These are phyloP conservation scores for Quercus wislizeni DNA, from an alignment of 306 rosid species.

Conservation along the genomic window DNA sequence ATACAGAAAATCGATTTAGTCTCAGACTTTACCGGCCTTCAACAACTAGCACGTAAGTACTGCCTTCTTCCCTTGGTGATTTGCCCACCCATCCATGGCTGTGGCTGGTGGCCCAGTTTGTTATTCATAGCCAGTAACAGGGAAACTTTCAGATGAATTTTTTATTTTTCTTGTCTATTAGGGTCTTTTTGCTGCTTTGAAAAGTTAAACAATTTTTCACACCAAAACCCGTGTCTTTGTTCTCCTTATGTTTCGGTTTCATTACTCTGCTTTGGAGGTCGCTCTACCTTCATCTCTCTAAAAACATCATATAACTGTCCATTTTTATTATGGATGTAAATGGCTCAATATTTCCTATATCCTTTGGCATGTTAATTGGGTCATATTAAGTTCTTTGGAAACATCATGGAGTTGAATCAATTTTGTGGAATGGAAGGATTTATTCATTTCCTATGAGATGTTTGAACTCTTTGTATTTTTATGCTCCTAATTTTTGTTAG, in stretches of 20 bases:
- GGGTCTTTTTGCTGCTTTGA: neutral
- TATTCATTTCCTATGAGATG: neutral
- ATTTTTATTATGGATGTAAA: neutral
- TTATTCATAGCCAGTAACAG: neutral
- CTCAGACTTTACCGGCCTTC: slow-evolving; percentile 86
- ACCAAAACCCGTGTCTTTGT: neutral
- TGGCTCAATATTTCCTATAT: neutral
- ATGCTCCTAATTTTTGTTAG: neutral
- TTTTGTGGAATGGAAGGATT: neutral
- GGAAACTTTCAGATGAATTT: neutral
- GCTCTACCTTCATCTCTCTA: no score
- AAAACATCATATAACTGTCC: neutral
- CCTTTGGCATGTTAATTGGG: neutral
- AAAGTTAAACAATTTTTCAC: neutral
- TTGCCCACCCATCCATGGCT: neutral
- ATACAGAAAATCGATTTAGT: slow-evolving; percentile 55
- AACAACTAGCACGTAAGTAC: slow-evolving; percentile 76
- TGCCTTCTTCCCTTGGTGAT: slow-evolving; percentile 3
- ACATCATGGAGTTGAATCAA: neutral
- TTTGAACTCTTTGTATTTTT: neutral
- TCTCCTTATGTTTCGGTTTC: neutral
- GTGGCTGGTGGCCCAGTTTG: neutral
- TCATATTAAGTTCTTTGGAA: neutral
- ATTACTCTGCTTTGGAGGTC: neutral
- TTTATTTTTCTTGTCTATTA: neutral